Conservation (phyloP, 164 flowering plant genomes). For the Pachysandra terminalis region DNA sequence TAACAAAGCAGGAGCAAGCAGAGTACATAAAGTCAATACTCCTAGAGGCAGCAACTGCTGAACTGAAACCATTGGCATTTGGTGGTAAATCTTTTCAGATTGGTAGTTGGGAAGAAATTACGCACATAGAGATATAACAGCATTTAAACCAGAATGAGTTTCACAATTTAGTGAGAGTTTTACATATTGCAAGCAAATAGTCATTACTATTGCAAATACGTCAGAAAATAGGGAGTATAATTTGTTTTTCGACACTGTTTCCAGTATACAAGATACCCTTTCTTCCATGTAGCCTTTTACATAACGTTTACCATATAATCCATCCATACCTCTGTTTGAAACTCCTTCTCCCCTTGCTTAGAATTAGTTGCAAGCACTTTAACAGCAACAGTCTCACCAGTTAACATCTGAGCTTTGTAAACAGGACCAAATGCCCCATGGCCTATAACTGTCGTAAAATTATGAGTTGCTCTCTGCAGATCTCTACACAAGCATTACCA, state of each 20-base stretch:
- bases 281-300: not conserved
- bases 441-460: slow-evolving; percentile 86
- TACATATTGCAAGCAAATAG: not conserved
- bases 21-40: too few relatives aligned
- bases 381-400: slow-evolving; percentile 94
- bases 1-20: too few relatives aligned
- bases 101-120: not conserved
- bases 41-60: too few relatives aligned
- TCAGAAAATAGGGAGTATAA: too few relatives aligned
- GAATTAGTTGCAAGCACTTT: slow-evolving; percentile 93
- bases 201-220: not conserved
- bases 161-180: not conserved
- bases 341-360: slow-evolving; percentile 95
- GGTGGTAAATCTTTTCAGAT: not conserved
- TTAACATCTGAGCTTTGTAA: slow-evolving; percentile 87
- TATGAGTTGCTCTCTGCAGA: slow-evolving; percentile 86
- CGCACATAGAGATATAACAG: not conserved
- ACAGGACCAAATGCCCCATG: slow-evolving; percentile 98
- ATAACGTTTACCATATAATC: not conserved
- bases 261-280: not conserved
- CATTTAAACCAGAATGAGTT: too few relatives aligned
- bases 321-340: slow-evolving; percentile 84
- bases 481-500: slow-evolving; percentile 50
- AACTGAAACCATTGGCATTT: too few relatives aligned
- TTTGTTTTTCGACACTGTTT: not conserved